Conservation (phyloP, 1,284 basidiomycete species). For the Heterobasidion irregulare region DNA sequence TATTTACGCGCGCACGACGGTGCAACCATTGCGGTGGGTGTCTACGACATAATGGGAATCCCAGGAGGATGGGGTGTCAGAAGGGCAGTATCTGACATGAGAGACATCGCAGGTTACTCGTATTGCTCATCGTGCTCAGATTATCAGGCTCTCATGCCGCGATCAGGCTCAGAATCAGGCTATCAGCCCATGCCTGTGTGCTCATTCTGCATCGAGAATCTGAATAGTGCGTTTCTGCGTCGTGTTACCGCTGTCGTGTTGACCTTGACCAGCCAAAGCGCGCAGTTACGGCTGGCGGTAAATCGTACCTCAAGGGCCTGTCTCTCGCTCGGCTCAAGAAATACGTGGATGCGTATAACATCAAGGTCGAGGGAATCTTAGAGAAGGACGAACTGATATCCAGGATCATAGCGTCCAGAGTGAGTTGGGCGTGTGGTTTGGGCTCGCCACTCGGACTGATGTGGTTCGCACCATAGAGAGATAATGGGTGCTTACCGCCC, state of each 20-base stretch:
- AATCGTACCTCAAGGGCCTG: constrained; percentile 41
- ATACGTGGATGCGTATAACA: constrained; percentile 63
- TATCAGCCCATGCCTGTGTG: constrained; percentile 61
- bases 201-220: constrained; percentile 60
- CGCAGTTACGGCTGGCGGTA: constrained; percentile 60
- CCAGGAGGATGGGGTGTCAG: too few species aligned
- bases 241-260: not conserved
- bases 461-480: not conserved
- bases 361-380: constrained; percentile 49
- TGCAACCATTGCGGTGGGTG: constrained; percentile 72
- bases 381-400: constrained; percentile 75
- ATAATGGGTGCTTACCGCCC: constrained; percentile 22
- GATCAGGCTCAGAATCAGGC: constrained; percentile 37
- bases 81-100: not conserved
- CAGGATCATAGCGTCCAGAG: constrained; percentile 47
- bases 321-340: constrained; percentile 55
- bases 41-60: constrained; percentile 2
- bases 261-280: not conserved
- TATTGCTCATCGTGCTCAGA: constrained; percentile 69
- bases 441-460: not conserved
- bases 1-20: constrained; percentile 53
- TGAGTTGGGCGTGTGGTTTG: constrained; percentile 21
- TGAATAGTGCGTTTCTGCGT: constrained; percentile 43
- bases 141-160: constrained; percentile 68
- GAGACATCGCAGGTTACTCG: constrained; percentile 40